These are phyloP conservation scores for Pseudoperonospora humuli DNA, from an alignment of 352 stramenopile species.

Conservation along the genomic window DNA sequence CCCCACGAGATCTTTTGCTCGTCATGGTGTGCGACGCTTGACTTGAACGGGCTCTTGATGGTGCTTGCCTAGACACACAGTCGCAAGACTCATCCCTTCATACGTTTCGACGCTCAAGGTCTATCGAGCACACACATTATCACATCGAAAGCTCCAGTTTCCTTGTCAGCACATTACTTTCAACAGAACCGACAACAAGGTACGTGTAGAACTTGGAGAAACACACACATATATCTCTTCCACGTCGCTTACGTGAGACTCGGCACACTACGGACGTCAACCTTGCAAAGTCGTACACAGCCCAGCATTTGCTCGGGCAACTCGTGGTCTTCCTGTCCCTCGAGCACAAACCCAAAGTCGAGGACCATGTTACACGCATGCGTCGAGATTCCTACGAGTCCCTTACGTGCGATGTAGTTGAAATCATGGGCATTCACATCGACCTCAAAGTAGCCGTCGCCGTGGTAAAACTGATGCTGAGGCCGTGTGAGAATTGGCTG, in stretches of 20 bases:
- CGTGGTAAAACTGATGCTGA: constrained; percentile 67
- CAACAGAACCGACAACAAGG: not conserved
- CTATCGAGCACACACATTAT: too few relatives aligned
- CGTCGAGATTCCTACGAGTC: constrained; percentile 56
- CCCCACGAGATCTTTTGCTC: too few relatives aligned
- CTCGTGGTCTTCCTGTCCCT: constrained; percentile 70
- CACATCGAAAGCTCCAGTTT: too few relatives aligned
- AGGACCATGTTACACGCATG: constrained; percentile 79
- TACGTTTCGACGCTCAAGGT: too few relatives aligned
- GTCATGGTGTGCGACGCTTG: too few relatives aligned
- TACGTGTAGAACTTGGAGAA: too few relatives aligned
- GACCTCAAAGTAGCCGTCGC: constrained; percentile 73
- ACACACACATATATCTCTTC: too few relatives aligned
- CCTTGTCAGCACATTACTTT: too few relatives aligned
- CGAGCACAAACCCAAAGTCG: constrained; percentile 78
- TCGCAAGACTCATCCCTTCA: too few relatives aligned
- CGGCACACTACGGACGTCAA: constrained; percentile 49
- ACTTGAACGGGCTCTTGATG: too few relatives aligned
- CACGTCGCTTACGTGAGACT: constrained; percentile 25
- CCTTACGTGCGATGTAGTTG: constrained; percentile 76
- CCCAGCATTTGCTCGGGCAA: constrained; percentile 74
- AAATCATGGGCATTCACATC: constrained; percentile 80
- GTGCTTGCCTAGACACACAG: too few relatives aligned
- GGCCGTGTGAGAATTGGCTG: constrained; percentile 75
- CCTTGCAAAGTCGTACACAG: constrained; percentile 66